phyloP scores from a whole-genome alignment of 2,329 filamentous ascomycete genomes.

The Nemania sp. region DNA sequence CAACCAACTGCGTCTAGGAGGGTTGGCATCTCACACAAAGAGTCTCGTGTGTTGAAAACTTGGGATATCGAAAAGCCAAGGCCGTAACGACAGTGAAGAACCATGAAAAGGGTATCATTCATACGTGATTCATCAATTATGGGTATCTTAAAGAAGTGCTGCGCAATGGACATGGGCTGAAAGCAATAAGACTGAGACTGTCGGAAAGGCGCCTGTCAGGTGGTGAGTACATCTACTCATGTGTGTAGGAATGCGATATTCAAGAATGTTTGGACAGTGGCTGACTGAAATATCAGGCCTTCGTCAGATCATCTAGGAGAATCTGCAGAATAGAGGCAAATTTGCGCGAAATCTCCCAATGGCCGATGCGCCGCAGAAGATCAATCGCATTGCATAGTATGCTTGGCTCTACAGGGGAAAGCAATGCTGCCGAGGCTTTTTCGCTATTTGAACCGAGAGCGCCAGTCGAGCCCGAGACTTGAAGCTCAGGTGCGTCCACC shows the following conservation, averaged over 20 bases:
- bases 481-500: conserved; percentile 18
- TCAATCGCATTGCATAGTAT: conserved; percentile 25
- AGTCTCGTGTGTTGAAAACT: neutral
- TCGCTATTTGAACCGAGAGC: conserved; percentile 6
- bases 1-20: neutral
- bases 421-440: conserved; percentile 14
- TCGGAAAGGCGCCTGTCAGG: neutral
- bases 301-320: conserved; percentile 20
- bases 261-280: neutral
- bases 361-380: conserved; percentile 21
- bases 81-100: too few species aligned
- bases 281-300: conserved; percentile 1
- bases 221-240: neutral
- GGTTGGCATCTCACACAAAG: neutral
- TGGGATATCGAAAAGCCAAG: neutral
- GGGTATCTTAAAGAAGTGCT: too few species aligned
- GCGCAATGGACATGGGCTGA: too few species aligned
- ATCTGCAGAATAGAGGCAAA: conserved; percentile 24
- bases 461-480: conserved; percentile 9
- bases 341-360: conserved; percentile 25
- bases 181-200: too few species aligned
- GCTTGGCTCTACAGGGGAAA: conserved; percentile 19
- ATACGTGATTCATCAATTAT: too few species aligned
- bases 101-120: too few species aligned
- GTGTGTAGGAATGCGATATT: neutral